A percentile compares a stretch with the other conserved stretches of the same genome.
Evolutionary conservation across 352 stramenopile genomes (phyloP).

Genomic region (Globisporangium polare): DNA sequence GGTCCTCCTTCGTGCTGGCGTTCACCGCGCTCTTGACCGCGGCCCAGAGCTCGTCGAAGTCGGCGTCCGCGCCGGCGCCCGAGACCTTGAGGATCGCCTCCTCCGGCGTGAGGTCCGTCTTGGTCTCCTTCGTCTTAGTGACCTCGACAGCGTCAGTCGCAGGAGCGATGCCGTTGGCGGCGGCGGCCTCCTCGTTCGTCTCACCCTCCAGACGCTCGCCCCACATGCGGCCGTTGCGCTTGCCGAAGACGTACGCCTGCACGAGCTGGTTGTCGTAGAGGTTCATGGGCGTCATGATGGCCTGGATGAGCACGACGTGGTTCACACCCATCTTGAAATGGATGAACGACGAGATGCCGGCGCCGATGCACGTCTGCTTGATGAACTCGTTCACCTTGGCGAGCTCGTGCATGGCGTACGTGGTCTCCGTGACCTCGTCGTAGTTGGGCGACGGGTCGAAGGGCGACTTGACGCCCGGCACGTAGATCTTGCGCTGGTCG

Average conservation of each 20-base stretch:
- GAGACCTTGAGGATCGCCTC: conserved; percentile 67
- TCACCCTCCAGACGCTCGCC: conserved; percentile 78
- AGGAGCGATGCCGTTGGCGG: conserved; percentile 21
- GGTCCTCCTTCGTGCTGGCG: conserved; percentile 64
- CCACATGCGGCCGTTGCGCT: conserved; percentile 63
- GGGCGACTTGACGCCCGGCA: conserved; percentile 64
- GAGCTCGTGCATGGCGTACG: conserved; percentile 68
- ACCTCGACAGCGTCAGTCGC: neutral
- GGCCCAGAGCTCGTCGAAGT: conserved; percentile 72
- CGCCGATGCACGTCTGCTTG: conserved; percentile 81
- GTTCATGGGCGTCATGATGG: conserved; percentile 82
- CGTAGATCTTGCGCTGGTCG: conserved; percentile 77
- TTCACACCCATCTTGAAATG: conserved; percentile 86
- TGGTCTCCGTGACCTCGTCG: conserved; percentile 73
- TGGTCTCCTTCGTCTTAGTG: conserved; percentile 21
- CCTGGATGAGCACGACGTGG: conserved; percentile 86
- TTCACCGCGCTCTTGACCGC: conserved; percentile 59
- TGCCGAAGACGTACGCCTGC: conserved; percentile 70
- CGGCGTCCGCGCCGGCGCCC: conserved; percentile 60
- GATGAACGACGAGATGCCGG: conserved; percentile 71
- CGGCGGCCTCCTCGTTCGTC: conserved; percentile 46
- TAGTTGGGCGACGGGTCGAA: conserved; percentile 81
- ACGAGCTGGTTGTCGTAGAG: conserved; percentile 79
- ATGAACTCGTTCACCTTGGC: conserved; percentile 74
- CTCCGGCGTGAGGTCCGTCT: conserved; percentile 33